Percentiles rank a stretch among this genome's conserved stretches.
Conservation (phyloP, 2,329 filamentous ascomycete genomes). For the Lithohypha guttulata region DNA sequence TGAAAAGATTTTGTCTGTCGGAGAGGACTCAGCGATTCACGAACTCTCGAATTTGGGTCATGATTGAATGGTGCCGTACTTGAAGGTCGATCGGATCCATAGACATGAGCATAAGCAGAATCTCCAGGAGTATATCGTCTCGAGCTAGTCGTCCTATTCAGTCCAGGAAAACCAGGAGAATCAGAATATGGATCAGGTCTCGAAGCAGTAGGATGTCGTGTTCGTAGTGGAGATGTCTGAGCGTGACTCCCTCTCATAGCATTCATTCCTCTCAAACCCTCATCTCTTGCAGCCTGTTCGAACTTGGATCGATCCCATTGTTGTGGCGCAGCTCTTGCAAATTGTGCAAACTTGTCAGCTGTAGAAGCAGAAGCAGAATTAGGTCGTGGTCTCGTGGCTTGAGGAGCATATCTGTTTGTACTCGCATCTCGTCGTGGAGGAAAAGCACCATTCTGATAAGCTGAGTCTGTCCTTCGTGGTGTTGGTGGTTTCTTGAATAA, state of each 20-base stretch:
- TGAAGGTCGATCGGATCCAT: conserved; percentile 14
- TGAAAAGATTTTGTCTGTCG: conserved; percentile 26
- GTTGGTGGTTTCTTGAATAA: conserved; percentile 14
- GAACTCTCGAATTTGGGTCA: conserved; percentile 11
- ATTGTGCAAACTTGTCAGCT: conserved; percentile 20
- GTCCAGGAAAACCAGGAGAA: conserved; percentile 25
- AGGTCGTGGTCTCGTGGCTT: conserved; percentile 11
- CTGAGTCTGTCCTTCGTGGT: conserved; percentile 3
- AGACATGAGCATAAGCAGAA: conserved; percentile 36
- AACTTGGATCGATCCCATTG: conserved; percentile 19
- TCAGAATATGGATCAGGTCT: conserved; percentile 11
- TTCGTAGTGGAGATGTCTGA: conserved; percentile 15
- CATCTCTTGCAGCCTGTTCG: conserved; percentile 16
- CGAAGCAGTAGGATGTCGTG: conserved; percentile 19
- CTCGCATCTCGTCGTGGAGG: conserved; percentile 14
- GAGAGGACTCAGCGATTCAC: conserved; percentile 28
- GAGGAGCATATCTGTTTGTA: conserved; percentile 9
- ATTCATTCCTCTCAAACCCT: conserved; percentile 19
- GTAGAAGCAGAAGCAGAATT: conserved; percentile 13
- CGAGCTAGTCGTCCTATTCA: conserved; percentile 31
- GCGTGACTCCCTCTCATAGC: conserved; percentile 14
- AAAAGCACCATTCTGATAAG: conserved; percentile 7
- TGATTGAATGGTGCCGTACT: conserved; percentile 11
- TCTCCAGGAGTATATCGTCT: conserved; percentile 49
- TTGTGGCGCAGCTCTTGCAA: conserved; percentile 15